Percentiles rank a stretch among this genome's conserved stretches.
phyloP scores from a whole-genome alignment of 768 basidiomycete species.

The Russula sp. region DNA sequence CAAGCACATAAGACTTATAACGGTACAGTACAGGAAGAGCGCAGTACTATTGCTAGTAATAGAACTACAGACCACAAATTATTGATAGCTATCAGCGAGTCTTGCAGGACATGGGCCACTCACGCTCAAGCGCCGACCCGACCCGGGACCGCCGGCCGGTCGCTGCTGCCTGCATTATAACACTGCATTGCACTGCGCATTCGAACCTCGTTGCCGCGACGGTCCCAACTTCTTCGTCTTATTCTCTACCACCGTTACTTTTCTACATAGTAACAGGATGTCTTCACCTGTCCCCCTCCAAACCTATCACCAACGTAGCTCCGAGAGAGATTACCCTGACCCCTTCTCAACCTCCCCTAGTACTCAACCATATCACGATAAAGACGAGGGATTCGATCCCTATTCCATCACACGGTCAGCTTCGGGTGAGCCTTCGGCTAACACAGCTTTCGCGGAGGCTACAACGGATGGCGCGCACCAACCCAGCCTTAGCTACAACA shows the following conservation, averaged over 20 bases:
- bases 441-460: neutral
- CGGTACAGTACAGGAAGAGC: no score
- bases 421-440: neutral
- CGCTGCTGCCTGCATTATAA: neutral
- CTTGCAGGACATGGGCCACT: no score
- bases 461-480: neutral
- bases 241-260: slow-evolving; percentile 20
- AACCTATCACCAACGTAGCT: neutral
- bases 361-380: slow-evolving; percentile 11
- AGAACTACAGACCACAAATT: no score
- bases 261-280: slow-evolving; percentile 39
- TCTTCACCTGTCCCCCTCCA: slow-evolving; percentile 22
- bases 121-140: no score
- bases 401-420: slow-evolving; percentile 2
- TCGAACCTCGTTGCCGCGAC: no score
- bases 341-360: neutral
- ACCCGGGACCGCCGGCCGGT: neutral
- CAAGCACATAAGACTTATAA: no score
- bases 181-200: neutral
- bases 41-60: no score
- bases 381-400: slow-evolving; percentile 11
- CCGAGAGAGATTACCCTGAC: neutral
- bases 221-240: neutral
- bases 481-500: slow-evolving; percentile 5
- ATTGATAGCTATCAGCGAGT: no score